These are phyloP conservation scores for Pascua sp. DNA, from an alignment of 1,284 basidiomycete genomes.

Conservation along the genomic window DNA sequence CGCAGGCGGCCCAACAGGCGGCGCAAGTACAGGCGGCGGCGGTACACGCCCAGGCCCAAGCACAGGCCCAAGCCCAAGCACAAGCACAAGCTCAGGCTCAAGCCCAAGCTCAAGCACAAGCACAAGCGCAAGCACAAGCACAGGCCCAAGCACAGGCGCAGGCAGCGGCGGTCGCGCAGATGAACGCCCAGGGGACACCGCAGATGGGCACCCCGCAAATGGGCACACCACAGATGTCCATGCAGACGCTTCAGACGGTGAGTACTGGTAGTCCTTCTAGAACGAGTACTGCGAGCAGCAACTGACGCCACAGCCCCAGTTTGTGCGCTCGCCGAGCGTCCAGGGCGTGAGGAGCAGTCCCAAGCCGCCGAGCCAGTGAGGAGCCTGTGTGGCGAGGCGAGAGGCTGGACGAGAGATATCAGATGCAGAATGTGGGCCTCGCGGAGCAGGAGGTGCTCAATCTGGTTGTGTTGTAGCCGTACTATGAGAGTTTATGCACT, in stretches of 20 bases:
- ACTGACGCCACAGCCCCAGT: slow-evolving; percentile 6
- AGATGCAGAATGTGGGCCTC: no score
- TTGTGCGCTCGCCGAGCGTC: slow-evolving; percentile 13
- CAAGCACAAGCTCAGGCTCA: slow-evolving; percentile 19
- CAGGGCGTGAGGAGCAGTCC: slow-evolving; percentile 12
- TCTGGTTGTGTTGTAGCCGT: no score
- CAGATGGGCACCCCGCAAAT: slow-evolving; percentile 6
- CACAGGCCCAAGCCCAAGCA: slow-evolving; percentile 14
- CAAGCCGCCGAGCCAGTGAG: slow-evolving; percentile 9
- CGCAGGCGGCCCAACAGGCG: slow-evolving; percentile 1
- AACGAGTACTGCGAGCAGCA: background rate
- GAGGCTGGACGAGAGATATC: no score
- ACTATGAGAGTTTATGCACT: no score
- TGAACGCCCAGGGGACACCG: background rate
- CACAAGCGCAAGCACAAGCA: slow-evolving; percentile 4
- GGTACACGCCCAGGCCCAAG: slow-evolving; percentile 7
- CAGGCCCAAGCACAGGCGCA: slow-evolving; percentile 8
- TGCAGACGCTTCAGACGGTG: slow-evolving; percentile 12
- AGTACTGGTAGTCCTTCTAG: background rate
- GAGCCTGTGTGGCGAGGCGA: background rate
- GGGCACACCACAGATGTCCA: slow-evolving; percentile 13
- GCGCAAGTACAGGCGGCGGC: slow-evolving; percentile 7
- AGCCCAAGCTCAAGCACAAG: slow-evolving; percentile 10
- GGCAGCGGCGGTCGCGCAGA: background rate
- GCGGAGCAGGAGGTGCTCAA: no score